These are phyloP conservation scores for Saturnispora ahearnii DNA, from an alignment of 805 yeast genomes.

Conservation along the genomic window DNA sequence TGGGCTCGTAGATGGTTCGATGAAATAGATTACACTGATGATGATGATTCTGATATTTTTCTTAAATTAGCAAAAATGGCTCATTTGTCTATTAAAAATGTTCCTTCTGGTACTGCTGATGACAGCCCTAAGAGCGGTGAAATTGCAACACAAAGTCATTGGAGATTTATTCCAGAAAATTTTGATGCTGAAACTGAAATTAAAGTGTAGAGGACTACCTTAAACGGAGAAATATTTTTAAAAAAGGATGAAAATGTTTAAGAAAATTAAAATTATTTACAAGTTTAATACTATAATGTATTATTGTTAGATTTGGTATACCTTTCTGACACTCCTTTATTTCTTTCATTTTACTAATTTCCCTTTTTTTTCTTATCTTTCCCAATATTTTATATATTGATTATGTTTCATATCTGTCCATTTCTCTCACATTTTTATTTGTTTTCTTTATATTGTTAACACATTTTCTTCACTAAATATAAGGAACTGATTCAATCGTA, in stretches of 20 bases:
- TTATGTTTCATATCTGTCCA: neutral
- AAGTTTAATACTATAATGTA: neutral
- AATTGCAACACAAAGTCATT: conserved; percentile 45
- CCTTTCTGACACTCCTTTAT: neutral
- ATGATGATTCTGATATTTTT: conserved; percentile 25
- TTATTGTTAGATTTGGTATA: neutral
- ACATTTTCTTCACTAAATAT: neutral
- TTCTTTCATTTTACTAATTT: neutral
- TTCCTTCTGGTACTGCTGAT: conserved; percentile 52
- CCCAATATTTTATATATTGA: neutral
- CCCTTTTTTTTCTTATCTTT: neutral
- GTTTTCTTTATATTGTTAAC: neutral
- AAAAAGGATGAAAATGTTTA: neutral
- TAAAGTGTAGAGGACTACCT: conserved; percentile 23
- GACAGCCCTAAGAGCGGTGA: conserved; percentile 37
- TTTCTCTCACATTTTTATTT: neutral
- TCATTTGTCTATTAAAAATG: conserved; percentile 51
- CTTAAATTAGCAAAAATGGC: conserved; percentile 37
- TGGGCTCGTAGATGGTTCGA: conserved; percentile 88
- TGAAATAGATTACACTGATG: conserved; percentile 30
- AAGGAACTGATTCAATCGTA: neutral
- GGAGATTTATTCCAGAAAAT: conserved; percentile 54
- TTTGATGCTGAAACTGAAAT: conserved; percentile 58
- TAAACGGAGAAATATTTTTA: neutral
- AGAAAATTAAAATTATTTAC: neutral